phyloP scores from a whole-genome alignment of 2,329 filamentous ascomycete genomes.

The Beauveria medogensis region DNA sequence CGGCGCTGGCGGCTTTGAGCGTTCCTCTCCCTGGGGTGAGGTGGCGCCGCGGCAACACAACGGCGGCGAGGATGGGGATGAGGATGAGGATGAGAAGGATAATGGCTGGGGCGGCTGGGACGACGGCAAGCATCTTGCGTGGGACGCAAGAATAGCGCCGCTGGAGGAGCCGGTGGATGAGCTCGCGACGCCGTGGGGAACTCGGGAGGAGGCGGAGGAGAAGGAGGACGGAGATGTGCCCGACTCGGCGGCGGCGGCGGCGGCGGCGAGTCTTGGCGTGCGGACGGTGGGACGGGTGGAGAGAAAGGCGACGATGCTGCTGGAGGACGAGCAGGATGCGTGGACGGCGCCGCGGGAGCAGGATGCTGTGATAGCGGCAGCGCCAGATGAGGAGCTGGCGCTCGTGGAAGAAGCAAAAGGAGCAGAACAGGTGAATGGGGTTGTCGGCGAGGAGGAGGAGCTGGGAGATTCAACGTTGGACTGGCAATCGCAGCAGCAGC shows the following conservation, averaged over 20 bases:
- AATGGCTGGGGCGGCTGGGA: constrained; percentile 30
- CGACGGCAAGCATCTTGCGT: constrained; percentile 15
- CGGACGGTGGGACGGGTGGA: background rate
- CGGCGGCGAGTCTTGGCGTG: constrained; percentile 22
- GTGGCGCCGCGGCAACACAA: background rate
- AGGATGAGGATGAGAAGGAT: constrained; percentile 21
- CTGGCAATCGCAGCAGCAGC: constrained; percentile 1
- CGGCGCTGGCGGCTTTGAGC: no score
- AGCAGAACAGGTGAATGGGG: no score
- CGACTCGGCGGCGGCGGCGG: constrained; percentile 26
- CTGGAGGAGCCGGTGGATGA: background rate
- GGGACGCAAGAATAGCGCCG: background rate
- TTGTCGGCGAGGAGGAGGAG: no score
- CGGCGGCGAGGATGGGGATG: background rate
- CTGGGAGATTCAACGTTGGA: no score
- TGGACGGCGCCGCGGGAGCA: background rate
- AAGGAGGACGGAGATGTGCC: background rate
- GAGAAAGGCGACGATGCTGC: background rate
- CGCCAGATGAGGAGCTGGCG: background rate
- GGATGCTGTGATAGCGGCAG: no score
- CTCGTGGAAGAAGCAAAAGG: background rate
- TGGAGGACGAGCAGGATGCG: background rate
- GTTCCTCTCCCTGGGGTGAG: background rate
- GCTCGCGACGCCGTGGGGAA: background rate
- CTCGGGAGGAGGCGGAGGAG: background rate